Evolutionary conservation across 1,139 yeast species (phyloP), one percentile per base, ranked within the genome.

Genomic region (Geotrichum cucujoidarum): DNA sequence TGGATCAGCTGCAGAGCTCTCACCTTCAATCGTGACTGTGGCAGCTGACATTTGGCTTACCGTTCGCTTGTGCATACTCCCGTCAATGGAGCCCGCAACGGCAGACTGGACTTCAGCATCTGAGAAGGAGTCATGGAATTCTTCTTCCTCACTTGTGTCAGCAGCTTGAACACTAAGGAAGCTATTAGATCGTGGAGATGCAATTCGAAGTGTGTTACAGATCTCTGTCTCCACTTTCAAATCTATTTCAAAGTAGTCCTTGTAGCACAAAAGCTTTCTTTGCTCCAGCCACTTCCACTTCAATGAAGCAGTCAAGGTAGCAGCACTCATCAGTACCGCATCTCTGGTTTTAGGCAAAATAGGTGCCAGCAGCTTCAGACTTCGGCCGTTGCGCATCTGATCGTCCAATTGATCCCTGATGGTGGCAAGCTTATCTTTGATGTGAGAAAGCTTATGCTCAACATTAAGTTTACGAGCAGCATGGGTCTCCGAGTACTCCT

Each of bases 231-330:
- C 67, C 5, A 60, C 53, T 21, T 57, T 59, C 37, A 60, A 54
- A 47, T 68, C 71, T 47, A 61, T 60, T 25, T 60, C 60, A 49
- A 78, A 61, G 21, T 77, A 62, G 34, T 65, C 65, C 18, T 64
- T 56, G 58, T 75, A 76, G 32, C 72, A 68, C 30, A 63, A 60
- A 36, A 71, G 67, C 47, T 77, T 68, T 47, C 73, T 69, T 18
- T 72, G 62, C 50, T 80, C 83, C 53, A 73, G 72, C 70, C 78
- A 72, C 38, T 75, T 63, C 78, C 80, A 76, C 49, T 77, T 80
- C 43, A 80, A 59, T 52, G 75, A 72, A 17, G 76, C 71, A 16
- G 73, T 68, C 49, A 77, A 60, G 48, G 72, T 65, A 34, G 74
- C 74, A 4, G 75, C 72, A 3, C 76, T 70, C 22, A 66, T 61